Conservation (phyloP, 208 protist species). For the Trypanosoma theileri region DNA sequence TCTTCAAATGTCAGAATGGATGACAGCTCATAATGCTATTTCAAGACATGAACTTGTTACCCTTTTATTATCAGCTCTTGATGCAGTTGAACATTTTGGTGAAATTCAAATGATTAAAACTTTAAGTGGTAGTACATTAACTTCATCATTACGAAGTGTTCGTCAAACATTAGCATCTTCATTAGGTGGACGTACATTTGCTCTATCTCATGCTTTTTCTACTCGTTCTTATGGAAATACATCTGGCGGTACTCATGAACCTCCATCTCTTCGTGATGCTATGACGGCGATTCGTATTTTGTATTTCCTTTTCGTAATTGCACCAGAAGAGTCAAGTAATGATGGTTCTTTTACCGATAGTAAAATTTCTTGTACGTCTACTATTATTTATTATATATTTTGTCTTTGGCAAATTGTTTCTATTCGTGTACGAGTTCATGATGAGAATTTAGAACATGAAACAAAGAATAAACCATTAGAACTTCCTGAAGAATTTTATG, state of each 20-base stretch:
- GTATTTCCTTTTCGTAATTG: constrained; percentile 39
- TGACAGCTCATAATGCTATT: constrained; percentile 23
- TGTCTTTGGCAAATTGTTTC: constrained; percentile 50
- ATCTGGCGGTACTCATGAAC: neutral
- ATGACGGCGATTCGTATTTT: constrained; percentile 37
- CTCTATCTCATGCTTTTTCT: neutral
- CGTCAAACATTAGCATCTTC: constrained; percentile 16
- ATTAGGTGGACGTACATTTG: constrained; percentile 16
- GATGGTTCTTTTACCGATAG: constrained; percentile 5
- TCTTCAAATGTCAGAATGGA: constrained; percentile 40
- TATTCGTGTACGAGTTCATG: constrained; percentile 4
- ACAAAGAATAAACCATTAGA: constrained; percentile 6
- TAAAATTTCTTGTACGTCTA: constrained; percentile 40
- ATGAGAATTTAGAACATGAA: neutral
- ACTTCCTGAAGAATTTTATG: constrained; percentile 33
- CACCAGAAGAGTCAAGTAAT: constrained; percentile 7
- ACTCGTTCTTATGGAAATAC: neutral
- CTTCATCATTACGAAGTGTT: neutral
- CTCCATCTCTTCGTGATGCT: constrained; percentile 27
- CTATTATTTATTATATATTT: constrained; percentile 71
- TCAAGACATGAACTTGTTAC: constrained; percentile 26
- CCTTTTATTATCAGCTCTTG: constrained; percentile 37
- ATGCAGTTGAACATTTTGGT: constrained; percentile 31
- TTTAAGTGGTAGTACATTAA: neutral
- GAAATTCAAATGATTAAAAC: neutral